Evolutionary conservation across 768 basidiomycete genomes (phyloP).

Genomic region (Pleurotus cornucopiae): DNA sequence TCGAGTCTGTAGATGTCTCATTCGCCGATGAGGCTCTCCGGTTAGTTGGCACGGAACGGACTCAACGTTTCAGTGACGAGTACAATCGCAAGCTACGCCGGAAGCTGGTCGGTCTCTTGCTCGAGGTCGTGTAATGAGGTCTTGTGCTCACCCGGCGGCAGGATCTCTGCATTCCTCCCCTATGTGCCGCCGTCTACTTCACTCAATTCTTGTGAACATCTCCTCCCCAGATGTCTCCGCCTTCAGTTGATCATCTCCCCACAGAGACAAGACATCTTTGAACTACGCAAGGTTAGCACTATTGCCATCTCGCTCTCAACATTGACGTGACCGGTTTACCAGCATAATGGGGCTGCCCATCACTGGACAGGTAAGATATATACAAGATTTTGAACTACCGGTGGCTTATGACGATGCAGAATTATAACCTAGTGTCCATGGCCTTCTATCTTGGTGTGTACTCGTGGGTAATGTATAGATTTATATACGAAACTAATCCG

Average conservation of each 20-base stretch:
- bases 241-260: not conserved
- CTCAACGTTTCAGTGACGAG: slow-evolving; percentile 53
- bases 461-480: not conserved
- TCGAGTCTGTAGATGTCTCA: slow-evolving; percentile 24
- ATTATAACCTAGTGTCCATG: slow-evolving; percentile 60
- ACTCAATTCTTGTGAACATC: slow-evolving; percentile 52
- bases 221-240: not conserved
- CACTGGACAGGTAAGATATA: slow-evolving; percentile 43
- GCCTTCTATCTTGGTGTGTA: slow-evolving; percentile 56
- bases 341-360: slow-evolving; percentile 69
- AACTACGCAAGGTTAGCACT: slow-evolving; percentile 59
- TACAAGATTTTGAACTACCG: slow-evolving; percentile 1
- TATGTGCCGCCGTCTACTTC: slow-evolving; percentile 65
- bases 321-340: not conserved
- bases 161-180: slow-evolving; percentile 50
- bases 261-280: slow-evolving; percentile 64
- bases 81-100: slow-evolving; percentile 52
- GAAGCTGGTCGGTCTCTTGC: slow-evolving; percentile 43
- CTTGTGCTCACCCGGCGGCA: slow-evolving; percentile 12
- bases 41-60: slow-evolving; percentile 52
- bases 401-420: slow-evolving; percentile 23
- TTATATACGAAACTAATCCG: not conserved
- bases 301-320: not conserved
- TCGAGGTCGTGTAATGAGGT: not conserved
- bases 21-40: slow-evolving; percentile 59